Evolutionary conservation across 306 rosid species (phyloP), one percentile per base, ranked within the genome.

Genomic region (Macrotyloma uniflorum): DNA sequence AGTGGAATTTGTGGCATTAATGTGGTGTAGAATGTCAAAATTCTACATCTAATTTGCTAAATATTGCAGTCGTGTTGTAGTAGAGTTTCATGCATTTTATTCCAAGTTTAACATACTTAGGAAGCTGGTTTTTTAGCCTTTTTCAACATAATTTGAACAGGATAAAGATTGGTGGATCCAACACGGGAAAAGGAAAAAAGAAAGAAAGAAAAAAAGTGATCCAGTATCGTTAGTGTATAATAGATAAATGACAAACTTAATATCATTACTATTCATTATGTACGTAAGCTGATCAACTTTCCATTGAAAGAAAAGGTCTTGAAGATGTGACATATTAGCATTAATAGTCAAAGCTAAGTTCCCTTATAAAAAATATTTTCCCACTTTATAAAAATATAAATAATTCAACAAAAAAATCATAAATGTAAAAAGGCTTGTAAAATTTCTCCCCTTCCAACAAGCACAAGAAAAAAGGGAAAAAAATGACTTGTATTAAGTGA

Each of bases 381-480:
- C 75, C 33, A 77, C 20, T 72, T 12, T 58, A 4, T 50, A 71
- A 36, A 75, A 76, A 69, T 83, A 36, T 11, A 22, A 32, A 65
- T 40, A 53, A 65, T 55, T 51, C 24, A 55, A 73, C 22, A 53
- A 53, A 72, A 67, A 58, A 54, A 30, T 68, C 30, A 75, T 59
- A 51, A 42, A 57, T 2, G 55, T 65, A 4, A 16, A 53, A 53
- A 30, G 69, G 61, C 30, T 33, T 5, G 18, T 30, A 7, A 43
- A 10, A 43, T 73, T 36, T 30, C 76, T 54, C 51, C 40, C 42
- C 76, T 22, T 75, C 54, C 55, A 36, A 66, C 55, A 70, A 43
- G 14, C 24, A 40, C 3, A 74, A 38, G 24, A 50, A 50, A 15
- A 46, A 15, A 4, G 53, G 61, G 26, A 46, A 75, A 78, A 67